Conservation (phyloP, 1,284 basidiomycete species). For the Tilletiaria anomala region DNA sequence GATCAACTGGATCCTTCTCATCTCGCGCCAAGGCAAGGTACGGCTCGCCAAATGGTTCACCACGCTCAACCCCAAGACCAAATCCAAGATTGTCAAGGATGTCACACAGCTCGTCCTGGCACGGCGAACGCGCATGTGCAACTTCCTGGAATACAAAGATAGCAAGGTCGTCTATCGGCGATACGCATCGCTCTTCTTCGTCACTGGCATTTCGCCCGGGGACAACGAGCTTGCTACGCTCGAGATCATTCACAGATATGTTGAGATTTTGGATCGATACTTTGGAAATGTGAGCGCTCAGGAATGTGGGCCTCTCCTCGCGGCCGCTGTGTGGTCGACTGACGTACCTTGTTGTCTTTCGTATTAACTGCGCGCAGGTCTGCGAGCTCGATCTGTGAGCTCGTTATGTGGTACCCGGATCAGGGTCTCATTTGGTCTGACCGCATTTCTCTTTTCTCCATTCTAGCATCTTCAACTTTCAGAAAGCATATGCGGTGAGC, state of each 20-base stretch:
- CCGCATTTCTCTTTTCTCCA: background rate
- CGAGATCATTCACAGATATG: constrained; percentile 95
- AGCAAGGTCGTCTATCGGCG: constrained; percentile 75
- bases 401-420: constrained; percentile 6
- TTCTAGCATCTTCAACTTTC: constrained; percentile 41
- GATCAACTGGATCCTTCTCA: constrained; percentile 62
- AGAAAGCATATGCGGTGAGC: constrained; percentile 35
- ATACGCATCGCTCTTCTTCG: constrained; percentile 96
- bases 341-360: too few species aligned
- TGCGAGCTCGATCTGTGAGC: constrained; percentile 39
- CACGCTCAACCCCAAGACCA: constrained; percentile 81
- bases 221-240: constrained; percentile 89
- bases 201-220: constrained; percentile 69
- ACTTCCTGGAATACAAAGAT: constrained; percentile 91
- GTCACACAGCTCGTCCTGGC: constrained; percentile 96
- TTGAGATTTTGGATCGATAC: constrained; percentile 95
- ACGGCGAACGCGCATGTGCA: constrained; percentile 93
- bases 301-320: background rate
- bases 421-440: background rate
- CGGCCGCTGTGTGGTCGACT: background rate
- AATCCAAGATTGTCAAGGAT: constrained; percentile 97
- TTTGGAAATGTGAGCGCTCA: constrained; percentile 69
- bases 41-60: constrained; percentile 98
- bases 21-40: constrained; percentile 94
- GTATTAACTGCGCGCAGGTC: constrained; percentile 4